Evolutionary conservation across 2,329 filamentous ascomycete species (phyloP).

Genomic region (Biscogniauxia mediterranea): DNA sequence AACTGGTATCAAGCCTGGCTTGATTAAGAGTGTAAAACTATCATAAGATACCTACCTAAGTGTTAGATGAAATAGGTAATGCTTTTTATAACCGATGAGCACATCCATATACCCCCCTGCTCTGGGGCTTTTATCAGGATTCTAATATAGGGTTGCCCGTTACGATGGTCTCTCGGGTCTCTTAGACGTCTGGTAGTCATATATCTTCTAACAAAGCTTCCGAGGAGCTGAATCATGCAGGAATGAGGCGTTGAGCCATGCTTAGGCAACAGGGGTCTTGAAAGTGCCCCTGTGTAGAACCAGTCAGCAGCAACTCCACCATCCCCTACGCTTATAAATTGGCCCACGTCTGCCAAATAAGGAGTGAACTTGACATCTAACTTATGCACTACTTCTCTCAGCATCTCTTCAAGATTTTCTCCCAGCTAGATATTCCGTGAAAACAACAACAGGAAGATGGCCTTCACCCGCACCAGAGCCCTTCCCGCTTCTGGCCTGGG

Average conservation of each 20-base stretch:
- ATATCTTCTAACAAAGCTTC: not conserved
- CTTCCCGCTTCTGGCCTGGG: slow-evolving; percentile 1
- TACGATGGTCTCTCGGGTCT: not conserved
- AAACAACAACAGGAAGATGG: slow-evolving; percentile 1
- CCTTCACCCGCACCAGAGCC: not conserved
- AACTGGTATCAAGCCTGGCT: slow-evolving; percentile 90
- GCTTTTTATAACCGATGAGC: too few species aligned
- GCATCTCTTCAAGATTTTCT: not conserved
- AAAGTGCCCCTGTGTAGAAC: not conserved
- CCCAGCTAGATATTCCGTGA: not conserved
- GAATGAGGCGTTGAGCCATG: not conserved
- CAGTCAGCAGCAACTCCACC: not conserved
- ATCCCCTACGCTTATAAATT: not conserved
- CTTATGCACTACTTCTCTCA: not conserved
- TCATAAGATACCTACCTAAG: slow-evolving; percentile 38
- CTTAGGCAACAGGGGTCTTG: not conserved
- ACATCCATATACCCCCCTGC: too few species aligned
- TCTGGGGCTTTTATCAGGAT: not conserved
- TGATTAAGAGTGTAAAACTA: slow-evolving; percentile 93
- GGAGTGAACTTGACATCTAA: not conserved
- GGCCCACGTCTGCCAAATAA: not conserved
- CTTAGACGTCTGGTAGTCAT: not conserved
- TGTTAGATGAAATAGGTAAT: too few species aligned
- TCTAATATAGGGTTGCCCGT: not conserved
- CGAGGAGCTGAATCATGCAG: not conserved